Conservation (phyloP, 768 basidiomycete genomes). For the Clavaria fumosa region DNA sequence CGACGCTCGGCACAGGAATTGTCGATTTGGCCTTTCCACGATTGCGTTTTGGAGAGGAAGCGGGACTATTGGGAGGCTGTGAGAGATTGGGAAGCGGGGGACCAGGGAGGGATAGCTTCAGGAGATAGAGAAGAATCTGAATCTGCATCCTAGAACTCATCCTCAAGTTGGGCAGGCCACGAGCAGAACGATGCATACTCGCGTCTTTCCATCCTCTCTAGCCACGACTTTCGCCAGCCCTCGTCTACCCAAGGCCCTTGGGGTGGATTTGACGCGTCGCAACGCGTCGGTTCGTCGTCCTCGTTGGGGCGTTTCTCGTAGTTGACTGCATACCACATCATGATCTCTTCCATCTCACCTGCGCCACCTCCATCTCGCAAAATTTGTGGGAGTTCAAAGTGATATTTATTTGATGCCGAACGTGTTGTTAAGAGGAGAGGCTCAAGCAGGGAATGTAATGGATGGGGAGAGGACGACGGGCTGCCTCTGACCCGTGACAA, state of each 20-base stretch:
- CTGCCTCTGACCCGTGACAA: conserved; percentile 33
- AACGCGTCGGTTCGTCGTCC: conserved; percentile 10
- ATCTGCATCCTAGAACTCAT: conserved; percentile 46
- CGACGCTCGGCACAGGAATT: conserved; percentile 15
- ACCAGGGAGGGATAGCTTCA: conserved; percentile 48
- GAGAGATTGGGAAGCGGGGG: conserved; percentile 20
- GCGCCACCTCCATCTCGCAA: conserved; percentile 42
- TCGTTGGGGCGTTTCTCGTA: conserved; percentile 34
- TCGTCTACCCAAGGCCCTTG: conserved; percentile 33
- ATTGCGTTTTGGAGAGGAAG: conserved; percentile 16
- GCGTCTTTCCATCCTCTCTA: conserved; percentile 52
- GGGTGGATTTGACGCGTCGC: too few relatives aligned
- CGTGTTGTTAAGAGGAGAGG: conserved; percentile 48
- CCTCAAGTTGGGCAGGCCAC: conserved; percentile 1
- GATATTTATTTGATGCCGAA: conserved; percentile 41
- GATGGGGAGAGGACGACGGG: conserved; percentile 25
- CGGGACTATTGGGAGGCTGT: conserved; percentile 13
- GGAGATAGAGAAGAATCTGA: conserved; percentile 56
- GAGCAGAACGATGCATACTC: conserved; percentile 26
- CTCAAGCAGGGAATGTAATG: conserved; percentile 43
- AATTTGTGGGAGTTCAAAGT: conserved; percentile 43
- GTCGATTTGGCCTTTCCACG: conserved; percentile 13
- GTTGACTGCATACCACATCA: conserved; percentile 63
- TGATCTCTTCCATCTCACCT: conserved; percentile 49
- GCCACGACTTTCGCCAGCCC: conserved; percentile 38